Base-by-base conservation (phyloP, 495 filamentous ascomycete species). In the Neurospora sp. region DNA sequence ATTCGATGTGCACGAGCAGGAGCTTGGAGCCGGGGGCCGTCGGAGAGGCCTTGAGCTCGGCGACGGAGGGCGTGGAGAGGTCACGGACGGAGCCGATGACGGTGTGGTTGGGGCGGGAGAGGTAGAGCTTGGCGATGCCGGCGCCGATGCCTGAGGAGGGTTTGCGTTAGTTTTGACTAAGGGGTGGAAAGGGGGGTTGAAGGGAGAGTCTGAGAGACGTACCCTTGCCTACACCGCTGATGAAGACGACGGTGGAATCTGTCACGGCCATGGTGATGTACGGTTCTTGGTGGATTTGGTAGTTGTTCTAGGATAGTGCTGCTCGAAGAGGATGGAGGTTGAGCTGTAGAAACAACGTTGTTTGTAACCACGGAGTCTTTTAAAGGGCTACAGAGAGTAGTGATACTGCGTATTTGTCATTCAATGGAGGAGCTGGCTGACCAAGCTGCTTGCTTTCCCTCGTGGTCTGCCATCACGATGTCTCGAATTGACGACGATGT, bases 71-170 rank as follows among this genome's bases (percentile, higher is more conserved):
- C 16, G 73, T 45, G 18, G 68, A 65, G 9, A 72, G 42, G 40
- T 76, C 53, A 14, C 78, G 78, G 22, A 78, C 69, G 74, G 69
- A 76, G 9, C 76, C 79, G 40, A 81, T 77, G 2, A 81, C 79
- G 69, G 69, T 77, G 68, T 81, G 75, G 39, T 76, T 72, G 5
- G 78, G 75, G 35, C 76, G 71, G 39, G 73, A 74, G 59, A 81
- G 77, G 61, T 78, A 81, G 22, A 48, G 45, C 39, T 75, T 53
- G 53, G 76, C 71, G 27, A 77, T 37, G 20, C 69, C 72, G 18
- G 44, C 65, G 41, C 78, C 78, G 35, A 80, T 74, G n/a, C 78
- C 78, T 77, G 18, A 9, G 35, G 14, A 27, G 10, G 48, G 8
- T 3, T 14, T 69, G 38, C 4, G n/a, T 22, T 27, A 40, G 38